Conservation (phyloP, 116 monocot genomes). For the Phalaenopsis hybrid region DNA sequence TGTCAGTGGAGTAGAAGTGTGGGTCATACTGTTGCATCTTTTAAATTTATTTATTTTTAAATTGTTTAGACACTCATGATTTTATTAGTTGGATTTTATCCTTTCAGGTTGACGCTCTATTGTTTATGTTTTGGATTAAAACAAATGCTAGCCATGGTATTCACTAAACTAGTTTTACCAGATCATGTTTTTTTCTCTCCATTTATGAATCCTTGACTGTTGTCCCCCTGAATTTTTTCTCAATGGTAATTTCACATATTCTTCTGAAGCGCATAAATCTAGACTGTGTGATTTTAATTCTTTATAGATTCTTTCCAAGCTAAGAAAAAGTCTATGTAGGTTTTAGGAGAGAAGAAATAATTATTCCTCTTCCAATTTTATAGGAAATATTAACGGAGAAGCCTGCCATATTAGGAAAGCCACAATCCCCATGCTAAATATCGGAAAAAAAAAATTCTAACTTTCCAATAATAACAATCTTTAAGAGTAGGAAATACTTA, state of each 20-base stretch:
- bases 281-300: background rate
- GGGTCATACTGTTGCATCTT: conserved; percentile 9
- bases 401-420: too few relatives aligned
- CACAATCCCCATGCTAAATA: too few relatives aligned
- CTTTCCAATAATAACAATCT: too few relatives aligned
- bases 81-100: conserved; percentile 7
- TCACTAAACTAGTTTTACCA: background rate
- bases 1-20: conserved; percentile 37
- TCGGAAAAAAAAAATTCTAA: too few relatives aligned
- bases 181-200: background rate
- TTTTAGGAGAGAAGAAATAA: too few relatives aligned
- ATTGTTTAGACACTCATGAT: background rate
- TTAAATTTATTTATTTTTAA: background rate
- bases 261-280: background rate
- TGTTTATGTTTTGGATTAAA: conserved; percentile 27
- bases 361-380: too few relatives aligned
- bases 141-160: conserved; percentile 9
- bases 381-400: too few relatives aligned
- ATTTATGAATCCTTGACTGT: background rate
- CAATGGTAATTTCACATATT: background rate
- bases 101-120: conserved; percentile 29
- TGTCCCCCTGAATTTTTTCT: background rate
- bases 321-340: background rate
- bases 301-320: background rate
- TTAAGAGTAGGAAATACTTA: too few relatives aligned